A percentile compares a stretch with the other conserved stretches of the same genome.
phyloP scores from a whole-genome alignment of 2,329 filamentous ascomycete genomes.

The Aspergillus tanneri region DNA sequence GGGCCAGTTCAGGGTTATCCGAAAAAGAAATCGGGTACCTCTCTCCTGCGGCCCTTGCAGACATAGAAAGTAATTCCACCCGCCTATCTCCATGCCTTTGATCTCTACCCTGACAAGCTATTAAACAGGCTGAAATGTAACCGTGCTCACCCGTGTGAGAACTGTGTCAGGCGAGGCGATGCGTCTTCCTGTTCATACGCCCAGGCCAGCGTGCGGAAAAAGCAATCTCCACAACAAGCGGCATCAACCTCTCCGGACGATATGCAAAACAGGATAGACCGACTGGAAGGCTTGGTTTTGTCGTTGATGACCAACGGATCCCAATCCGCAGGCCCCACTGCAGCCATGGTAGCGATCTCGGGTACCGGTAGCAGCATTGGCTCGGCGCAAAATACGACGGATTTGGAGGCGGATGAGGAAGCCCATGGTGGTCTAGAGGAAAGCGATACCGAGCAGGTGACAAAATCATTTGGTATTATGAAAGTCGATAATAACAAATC shows the following conservation, averaged over 20 bases:
- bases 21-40: slow-evolving; percentile 88
- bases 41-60: slow-evolving; percentile 89
- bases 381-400: slow-evolving; percentile 39
- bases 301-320: slow-evolving; percentile 89
- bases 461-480: slow-evolving; percentile 74
- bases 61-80: slow-evolving; percentile 72
- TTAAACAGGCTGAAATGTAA: slow-evolving; percentile 80
- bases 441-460: slow-evolving; percentile 68
- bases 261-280: slow-evolving; percentile 98
- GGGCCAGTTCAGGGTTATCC: slow-evolving; percentile 80
- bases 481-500: slow-evolving; percentile 78
- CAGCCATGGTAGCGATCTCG: slow-evolving; percentile 59
- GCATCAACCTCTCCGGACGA: slow-evolving; percentile 72
- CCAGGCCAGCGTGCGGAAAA: slow-evolving; percentile 66
- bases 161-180: slow-evolving; percentile 86
- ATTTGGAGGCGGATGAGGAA: slow-evolving; percentile 51
- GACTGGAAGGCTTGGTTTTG: slow-evolving; percentile 85
- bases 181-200: slow-evolving; percentile 83
- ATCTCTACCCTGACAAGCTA: slow-evolving; percentile 10
- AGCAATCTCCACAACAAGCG: slow-evolving; percentile 58
- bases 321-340: slow-evolving; percentile 58
- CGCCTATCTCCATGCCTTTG: slow-evolving; percentile 15
- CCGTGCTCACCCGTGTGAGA: slow-evolving; percentile 84
- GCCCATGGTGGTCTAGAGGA: slow-evolving; percentile 60
- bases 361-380: slow-evolving; percentile 38